These are phyloP conservation scores for Blastocystis sp. DNA, from an alignment of 352 stramenopile genomes.

Conservation along the genomic window DNA sequence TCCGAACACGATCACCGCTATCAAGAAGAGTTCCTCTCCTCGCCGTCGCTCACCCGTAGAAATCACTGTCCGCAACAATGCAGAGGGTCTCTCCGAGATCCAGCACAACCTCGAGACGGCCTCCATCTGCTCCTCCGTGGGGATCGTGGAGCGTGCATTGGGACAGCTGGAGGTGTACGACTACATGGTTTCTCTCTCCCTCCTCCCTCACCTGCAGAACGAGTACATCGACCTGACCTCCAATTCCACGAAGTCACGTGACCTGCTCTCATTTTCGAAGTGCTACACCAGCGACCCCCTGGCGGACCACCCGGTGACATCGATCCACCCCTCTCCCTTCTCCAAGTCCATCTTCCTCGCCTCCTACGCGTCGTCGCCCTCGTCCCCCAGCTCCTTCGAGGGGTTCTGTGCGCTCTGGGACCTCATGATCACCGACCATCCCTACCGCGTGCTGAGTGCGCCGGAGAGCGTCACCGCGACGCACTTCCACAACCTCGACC, in stretches of 20 bases:
- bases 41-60: not conserved
- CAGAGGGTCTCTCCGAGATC: not conserved
- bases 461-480: not conserved
- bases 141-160: conserved; percentile 14
- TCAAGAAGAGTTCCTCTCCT: conserved; percentile 3
- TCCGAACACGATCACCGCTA: conserved; percentile 44
- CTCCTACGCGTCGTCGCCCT: not conserved
- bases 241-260: not conserved
- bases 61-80: not conserved
- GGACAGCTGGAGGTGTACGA: conserved; percentile 34
- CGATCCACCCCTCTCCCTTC: conserved; percentile 13
- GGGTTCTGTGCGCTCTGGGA: conserved; percentile 25
- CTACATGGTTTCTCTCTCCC: not conserved
- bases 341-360: not conserved
- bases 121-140: conserved; percentile 2
- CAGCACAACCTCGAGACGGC: not conserved
- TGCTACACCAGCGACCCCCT: not conserved
- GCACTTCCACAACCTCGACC: not conserved
- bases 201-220: not conserved
- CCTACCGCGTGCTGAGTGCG: not conserved
- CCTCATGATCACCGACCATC: conserved; percentile 11
- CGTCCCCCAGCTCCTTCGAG: not conserved
- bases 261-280: not conserved
- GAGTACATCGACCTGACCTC: not conserved
- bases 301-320: not conserved